Conservation (phyloP, 345 rosid species). For the Moricandia moricandioides region DNA sequence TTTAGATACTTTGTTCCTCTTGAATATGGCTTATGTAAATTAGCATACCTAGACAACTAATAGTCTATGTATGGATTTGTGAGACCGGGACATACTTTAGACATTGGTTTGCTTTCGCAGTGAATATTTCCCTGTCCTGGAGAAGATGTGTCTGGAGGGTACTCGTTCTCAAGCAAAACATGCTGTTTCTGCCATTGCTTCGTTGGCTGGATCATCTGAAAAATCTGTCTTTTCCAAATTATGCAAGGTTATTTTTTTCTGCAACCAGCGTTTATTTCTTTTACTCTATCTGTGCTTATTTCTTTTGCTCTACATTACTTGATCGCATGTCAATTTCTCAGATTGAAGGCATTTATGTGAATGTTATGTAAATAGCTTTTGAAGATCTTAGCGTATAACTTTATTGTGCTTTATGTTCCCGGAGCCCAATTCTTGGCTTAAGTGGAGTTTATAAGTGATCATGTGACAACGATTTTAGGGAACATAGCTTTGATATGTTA, state of each 20-base stretch:
- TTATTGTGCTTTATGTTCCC: conserved; percentile 8
- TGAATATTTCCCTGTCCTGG: conserved; percentile 61
- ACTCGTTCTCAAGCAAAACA: conserved; percentile 75
- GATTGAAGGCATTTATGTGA: conserved; percentile 18
- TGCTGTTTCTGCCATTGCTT: conserved; percentile 83
- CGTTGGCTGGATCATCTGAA: conserved; percentile 55
- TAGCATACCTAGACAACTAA: conserved; percentile 11
- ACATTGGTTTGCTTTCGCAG: conserved; percentile 41
- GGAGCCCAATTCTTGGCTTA: conserved; percentile 4
- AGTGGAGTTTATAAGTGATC: conserved; percentile 2
- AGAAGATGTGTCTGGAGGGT: conserved; percentile 68
- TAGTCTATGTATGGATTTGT: not conserved
- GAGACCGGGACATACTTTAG: conserved; percentile 14
- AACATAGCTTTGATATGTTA: not conserved
- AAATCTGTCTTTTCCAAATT: conserved; percentile 49
- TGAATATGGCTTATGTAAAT: conserved; percentile 9
- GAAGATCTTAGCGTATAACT: conserved; percentile 20
- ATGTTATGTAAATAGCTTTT: conserved; percentile 3
- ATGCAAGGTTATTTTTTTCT: conserved; percentile 55
- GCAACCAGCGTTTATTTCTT: not conserved
- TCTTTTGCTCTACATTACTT: not conserved
- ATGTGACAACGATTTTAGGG: conserved; percentile 9
- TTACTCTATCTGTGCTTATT: not conserved
- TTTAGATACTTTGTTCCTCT: not conserved
- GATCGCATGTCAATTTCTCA: not conserved